Percentiles rank a stretch among this genome's conserved stretches.
These are phyloP conservation scores for Penicillium soppii DNA, from an alignment of 495 filamentous ascomycete species.

Conservation along the genomic window DNA sequence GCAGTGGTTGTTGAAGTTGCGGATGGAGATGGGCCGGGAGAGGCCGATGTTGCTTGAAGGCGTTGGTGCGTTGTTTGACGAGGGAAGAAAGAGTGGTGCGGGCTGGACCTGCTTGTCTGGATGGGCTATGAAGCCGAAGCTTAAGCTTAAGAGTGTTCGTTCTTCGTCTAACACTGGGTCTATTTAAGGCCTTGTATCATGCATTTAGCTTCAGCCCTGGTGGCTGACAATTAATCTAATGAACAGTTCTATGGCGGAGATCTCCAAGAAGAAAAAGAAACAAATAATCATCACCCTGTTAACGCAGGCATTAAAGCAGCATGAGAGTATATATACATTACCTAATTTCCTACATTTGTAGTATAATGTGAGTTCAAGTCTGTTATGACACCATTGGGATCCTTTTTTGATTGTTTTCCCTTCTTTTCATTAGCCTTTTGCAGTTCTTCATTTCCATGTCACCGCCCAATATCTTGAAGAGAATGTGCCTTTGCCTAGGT, in stretches of 20 bases:
- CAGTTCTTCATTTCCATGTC: no score
- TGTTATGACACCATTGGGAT: no score
- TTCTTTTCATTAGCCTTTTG: no score
- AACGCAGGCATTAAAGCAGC: no score
- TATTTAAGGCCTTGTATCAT: neutral
- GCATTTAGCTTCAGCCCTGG: slow-evolving; percentile 5
- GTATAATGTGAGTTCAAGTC: no score
- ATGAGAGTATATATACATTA: no score
- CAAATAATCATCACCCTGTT: no score
- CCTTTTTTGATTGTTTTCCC: no score
- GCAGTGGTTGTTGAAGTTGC: slow-evolving; percentile 86
- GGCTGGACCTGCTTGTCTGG: slow-evolving; percentile 87
- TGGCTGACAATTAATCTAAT: slow-evolving; percentile 11
- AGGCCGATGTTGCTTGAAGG: slow-evolving; percentile 68
- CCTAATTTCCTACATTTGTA: no score
- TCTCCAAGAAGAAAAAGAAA: neutral
- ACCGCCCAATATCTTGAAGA: no score
- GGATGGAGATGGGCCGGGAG: slow-evolving; percentile 76
- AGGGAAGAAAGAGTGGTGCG: slow-evolving; percentile 73
- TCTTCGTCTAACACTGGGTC: neutral
- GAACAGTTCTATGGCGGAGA: neutral
- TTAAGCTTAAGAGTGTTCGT: slow-evolving; percentile 19
- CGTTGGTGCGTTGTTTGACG: slow-evolving; percentile 77
- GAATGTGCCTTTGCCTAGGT: no score
- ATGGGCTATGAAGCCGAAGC: slow-evolving; percentile 81